A percentile compares a stretch with the other conserved stretches of the same genome.
Evolutionary conservation across 2,329 filamentous ascomycete species (phyloP).

Genomic region (Camptophora hylomeconis): DNA sequence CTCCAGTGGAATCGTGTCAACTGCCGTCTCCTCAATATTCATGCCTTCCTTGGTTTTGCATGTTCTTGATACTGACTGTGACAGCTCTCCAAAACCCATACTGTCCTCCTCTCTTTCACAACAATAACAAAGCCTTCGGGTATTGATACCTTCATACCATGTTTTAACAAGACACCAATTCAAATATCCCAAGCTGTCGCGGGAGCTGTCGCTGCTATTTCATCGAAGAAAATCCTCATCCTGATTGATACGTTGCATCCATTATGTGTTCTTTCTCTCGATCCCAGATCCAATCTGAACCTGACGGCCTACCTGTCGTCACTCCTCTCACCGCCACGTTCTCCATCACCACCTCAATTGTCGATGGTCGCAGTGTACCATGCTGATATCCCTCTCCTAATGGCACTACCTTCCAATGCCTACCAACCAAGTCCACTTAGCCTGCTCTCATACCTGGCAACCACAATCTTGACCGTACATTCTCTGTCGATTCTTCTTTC

Average conservation of each 20-base stretch:
- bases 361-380: conserved; percentile 75
- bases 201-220: conserved; percentile 8
- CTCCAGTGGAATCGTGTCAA: conserved; percentile 1
- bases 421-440: conserved; percentile 55
- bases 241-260: conserved; percentile 13
- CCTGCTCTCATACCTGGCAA: conserved; percentile 73
- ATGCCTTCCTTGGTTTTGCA: neutral
- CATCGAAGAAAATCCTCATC: conserved; percentile 9
- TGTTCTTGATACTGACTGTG: conserved; percentile 1
- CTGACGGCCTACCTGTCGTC: conserved; percentile 58
- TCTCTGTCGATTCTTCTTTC: conserved; percentile 63
- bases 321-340: conserved; percentile 43
- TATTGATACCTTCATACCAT: conserved; percentile 55
- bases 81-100: conserved; percentile 10
- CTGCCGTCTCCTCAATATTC: conserved; percentile 2
- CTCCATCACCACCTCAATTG: conserved; percentile 27
- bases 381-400: conserved; percentile 54
- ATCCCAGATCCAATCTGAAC: conserved; percentile 26
- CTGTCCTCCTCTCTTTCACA: conserved; percentile 57
- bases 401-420: conserved; percentile 18
- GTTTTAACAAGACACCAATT: conserved; percentile 44
- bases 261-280: conserved; percentile 8
- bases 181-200: conserved; percentile 48
- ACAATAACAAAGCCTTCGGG: conserved; percentile 49
- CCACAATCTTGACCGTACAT: conserved; percentile 62